These are phyloP conservation scores for Curvularia lunata DNA, from an alignment of 2,329 filamentous ascomycete species.

Conservation along the genomic window DNA sequence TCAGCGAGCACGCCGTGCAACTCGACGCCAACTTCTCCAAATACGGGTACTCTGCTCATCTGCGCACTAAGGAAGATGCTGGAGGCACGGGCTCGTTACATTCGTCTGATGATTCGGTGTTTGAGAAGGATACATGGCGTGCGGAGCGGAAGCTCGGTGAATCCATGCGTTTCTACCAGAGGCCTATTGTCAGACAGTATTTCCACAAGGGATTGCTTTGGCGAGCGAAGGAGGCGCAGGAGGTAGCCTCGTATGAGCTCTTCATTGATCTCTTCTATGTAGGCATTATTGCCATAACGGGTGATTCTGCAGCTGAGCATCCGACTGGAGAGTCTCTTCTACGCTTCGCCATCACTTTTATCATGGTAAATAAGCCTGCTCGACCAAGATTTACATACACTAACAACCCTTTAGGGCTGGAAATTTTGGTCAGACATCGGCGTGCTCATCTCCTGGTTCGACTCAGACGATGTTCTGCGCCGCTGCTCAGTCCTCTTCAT, in stretches of 20 bases:
- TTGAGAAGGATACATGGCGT: constrained; percentile 48
- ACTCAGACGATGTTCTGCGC: constrained; percentile 66
- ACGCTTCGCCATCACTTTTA: constrained; percentile 66
- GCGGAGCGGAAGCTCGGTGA: constrained; percentile 48
- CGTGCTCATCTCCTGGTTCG: constrained; percentile 66
- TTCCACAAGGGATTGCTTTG: constrained; percentile 70
- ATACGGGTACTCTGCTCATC: constrained; percentile 66
- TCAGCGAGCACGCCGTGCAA: constrained; percentile 61
- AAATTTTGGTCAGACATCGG: constrained; percentile 69
- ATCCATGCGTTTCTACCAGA: constrained; percentile 64
- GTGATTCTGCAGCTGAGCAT: constrained; percentile 65
- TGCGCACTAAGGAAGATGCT: constrained; percentile 51
- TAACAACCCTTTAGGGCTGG: constrained; percentile 50
- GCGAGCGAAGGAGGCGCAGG: constrained; percentile 64
- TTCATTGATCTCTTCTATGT: constrained; percentile 70
- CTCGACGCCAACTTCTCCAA: constrained; percentile 67
- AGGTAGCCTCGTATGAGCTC: constrained; percentile 68
- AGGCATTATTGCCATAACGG: constrained; percentile 68
- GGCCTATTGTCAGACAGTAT: constrained; percentile 68
- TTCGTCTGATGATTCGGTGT: constrained; percentile 28
- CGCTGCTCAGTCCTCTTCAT: constrained; percentile 66
- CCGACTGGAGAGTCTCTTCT: constrained; percentile 63
- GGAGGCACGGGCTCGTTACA: constrained; percentile 9
- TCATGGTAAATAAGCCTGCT: too few species aligned
- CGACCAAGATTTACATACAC: too few species aligned